These are phyloP conservation scores for Amanita jacksonii DNA, from an alignment of 768 basidiomycete genomes.

Conservation along the genomic window DNA sequence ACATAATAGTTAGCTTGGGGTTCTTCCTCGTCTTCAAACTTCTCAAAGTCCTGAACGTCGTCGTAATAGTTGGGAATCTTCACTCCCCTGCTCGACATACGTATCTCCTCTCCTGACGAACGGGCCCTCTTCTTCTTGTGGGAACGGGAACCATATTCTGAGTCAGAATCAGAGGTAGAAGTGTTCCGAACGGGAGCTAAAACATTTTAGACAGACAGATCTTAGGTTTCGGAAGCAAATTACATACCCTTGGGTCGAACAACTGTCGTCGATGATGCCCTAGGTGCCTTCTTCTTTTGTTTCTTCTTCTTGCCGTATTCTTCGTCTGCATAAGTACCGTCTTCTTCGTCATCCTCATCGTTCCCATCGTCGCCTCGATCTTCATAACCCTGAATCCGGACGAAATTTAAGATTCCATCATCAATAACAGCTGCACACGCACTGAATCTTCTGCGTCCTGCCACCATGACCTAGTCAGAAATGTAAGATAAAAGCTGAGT, in stretches of 20 bases:
- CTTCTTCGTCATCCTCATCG: constrained; percentile 55
- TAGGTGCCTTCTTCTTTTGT: constrained; percentile 59
- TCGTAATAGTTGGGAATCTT: constrained; percentile 83
- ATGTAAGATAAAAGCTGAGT: constrained; percentile 10
- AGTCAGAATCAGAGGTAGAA: constrained; percentile 69
- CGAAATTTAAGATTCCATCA: constrained; percentile 12
- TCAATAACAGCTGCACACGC: constrained; percentile 17
- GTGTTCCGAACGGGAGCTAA: constrained; percentile 42
- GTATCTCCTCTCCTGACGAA: constrained; percentile 57
- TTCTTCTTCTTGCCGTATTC: constrained; percentile 66
- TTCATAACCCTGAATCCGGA: constrained; percentile 32
- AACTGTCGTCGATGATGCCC: constrained; percentile 29
- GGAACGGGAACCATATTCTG: constrained; percentile 77
- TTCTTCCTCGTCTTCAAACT: constrained; percentile 58
- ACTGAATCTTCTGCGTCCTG: constrained; percentile 56
- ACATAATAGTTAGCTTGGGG: constrained; percentile 43
- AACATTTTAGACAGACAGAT: constrained; percentile 12
- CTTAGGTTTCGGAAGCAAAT: constrained; percentile 8
- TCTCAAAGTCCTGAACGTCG: constrained; percentile 72
- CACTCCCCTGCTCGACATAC: constrained; percentile 65
- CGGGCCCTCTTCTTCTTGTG: constrained; percentile 68
- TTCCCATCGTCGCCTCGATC: constrained; percentile 53
- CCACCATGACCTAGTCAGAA: constrained; percentile 8
- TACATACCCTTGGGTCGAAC: constrained; percentile 51
- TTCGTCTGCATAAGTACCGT: constrained; percentile 72